Evolutionary conservation across 352 stramenopile species (phyloP).

Genomic region (Aphanomyces cochlioides): DNA sequence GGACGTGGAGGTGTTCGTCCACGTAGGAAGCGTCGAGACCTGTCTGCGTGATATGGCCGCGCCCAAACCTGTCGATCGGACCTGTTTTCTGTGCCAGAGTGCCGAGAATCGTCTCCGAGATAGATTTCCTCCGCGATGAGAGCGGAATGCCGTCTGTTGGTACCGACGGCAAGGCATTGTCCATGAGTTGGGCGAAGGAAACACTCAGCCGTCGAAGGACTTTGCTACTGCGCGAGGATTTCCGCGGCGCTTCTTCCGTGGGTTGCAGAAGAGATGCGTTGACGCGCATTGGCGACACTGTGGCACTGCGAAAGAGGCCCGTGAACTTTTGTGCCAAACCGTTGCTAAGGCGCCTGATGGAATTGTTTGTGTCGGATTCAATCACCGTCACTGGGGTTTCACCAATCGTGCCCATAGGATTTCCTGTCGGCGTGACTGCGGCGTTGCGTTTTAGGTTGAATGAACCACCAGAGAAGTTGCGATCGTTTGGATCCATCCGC

Average conservation of each 20-base stretch:
- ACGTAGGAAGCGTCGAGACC: conserved; percentile 11
- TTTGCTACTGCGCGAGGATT: background rate
- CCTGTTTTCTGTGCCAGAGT: background rate
- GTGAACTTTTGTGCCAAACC: background rate
- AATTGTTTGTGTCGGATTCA: background rate
- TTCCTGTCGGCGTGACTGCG: background rate
- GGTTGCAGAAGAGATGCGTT: background rate
- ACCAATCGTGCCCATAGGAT: background rate
- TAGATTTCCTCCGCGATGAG: background rate
- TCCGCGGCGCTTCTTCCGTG: background rate
- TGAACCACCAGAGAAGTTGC: conserved; percentile 15
- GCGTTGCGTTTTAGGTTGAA: conserved; percentile 5
- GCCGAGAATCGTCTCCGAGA: background rate
- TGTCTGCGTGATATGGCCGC: background rate
- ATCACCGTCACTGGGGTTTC: background rate
- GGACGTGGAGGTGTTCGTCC: conserved; percentile 9
- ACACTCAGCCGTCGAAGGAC: background rate
- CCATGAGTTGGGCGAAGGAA: background rate
- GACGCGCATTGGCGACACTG: background rate
- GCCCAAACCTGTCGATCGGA: conserved; percentile 1
- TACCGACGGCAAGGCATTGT: background rate
- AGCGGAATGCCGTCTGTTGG: no score
- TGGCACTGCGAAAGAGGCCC: no score
- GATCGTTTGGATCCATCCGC: background rate
- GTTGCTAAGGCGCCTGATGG: background rate